Evolutionary conservation across 352 stramenopile species (phyloP), one percentile per base, ranked within the genome.

Genomic region (Phytopythium litorale): DNA sequence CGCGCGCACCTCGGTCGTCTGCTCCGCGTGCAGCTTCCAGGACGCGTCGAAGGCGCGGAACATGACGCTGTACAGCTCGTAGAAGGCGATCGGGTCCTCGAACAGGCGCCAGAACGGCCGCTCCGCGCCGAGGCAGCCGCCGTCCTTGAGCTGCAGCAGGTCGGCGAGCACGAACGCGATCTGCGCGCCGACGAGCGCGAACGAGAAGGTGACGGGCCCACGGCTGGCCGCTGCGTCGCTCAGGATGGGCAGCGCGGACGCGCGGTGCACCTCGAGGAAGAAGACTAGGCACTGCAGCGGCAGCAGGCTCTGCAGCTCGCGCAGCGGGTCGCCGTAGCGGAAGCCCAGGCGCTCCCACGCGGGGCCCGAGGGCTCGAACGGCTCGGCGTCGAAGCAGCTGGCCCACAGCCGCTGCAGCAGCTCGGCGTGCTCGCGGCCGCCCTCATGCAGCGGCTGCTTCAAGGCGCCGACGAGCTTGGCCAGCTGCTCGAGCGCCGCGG

Each of bases 101-200:
- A 95, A 95, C 1, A 93, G 69, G 9, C 80, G 82, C 86, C 86
- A 95, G 63, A 93, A 95, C 28, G 84, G 81, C 9, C 84, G 80
- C 65, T 92, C 86, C 0, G 73, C 75, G 11, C 84, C 86, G 19
- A 95, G 63, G 56, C 84, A 95, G 6, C 72, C 77, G 9, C 86
- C 86, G 43, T 91, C 83, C 56, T 75, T 78, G 11, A 95, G 70
- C 62, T 95, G 82, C 45, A 95, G 65, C 59, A 92, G 60, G 30
- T 95, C 82, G 0, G 81, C 70, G 11, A 91, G 59, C 33, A 93
- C 56, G 23, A 85, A 87, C 2, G 72, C 65, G 21, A 95, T 70
- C 52, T 81, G 70, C 9, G 76, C 76, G 6, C 68, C 78, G 0
- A 88, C 70, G 15, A 86, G 56, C 1, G 75, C 86, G 65, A 91